Evolutionary conservation across 2,329 filamentous ascomycete species (phyloP), one percentile per base, ranked within the genome.

Genomic region (Cryphonectria naterciae): DNA sequence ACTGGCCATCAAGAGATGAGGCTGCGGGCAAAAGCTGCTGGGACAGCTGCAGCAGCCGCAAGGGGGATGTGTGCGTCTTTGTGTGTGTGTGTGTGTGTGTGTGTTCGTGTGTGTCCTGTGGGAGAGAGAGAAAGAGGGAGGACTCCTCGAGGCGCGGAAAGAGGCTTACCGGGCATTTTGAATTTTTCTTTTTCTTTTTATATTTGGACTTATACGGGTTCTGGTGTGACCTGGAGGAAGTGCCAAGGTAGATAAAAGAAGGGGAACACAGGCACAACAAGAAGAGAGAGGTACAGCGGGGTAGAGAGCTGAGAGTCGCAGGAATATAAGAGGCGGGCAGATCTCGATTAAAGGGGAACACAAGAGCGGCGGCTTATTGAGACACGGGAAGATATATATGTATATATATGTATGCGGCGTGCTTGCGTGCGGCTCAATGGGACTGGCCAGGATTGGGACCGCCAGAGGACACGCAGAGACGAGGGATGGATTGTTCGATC

Each of bases 161-260:
- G 32, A 28, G 28, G 49, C 70, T 58, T 70, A 72, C 70, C 68
- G 35, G 68, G 68, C 70, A 72, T 72, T 11, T 54, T 32, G 28
- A 2, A 22, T 49, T n/a, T n/a, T n/a, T 49, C 4, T 49, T 11
- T n/a, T 43, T 17, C 1, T 43, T 17, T 43, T 43, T 1, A 49
- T 39, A 39, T 39, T 3, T 13, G 22, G 32, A 60, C 28, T 62
- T 63, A 39, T 61, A 67, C 46, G 37, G 56, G 19, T 19, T 10
- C 35, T 39, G 32, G 63, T 65, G 63, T 49, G 63, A 65, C 63
- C 22, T 39, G 58, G 17, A 37, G 35, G 35, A 61, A 39, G 28
- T 39, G 4, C 35, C 58, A 39, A 35, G 35, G 22, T 61, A 35
- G 11, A n/a, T 2, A 49, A n/a, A 7, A 49, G 17, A 10, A 49